Evolutionary conservation across 345 rosid species (phyloP).

Genomic region (Bruguiera parviflora): DNA sequence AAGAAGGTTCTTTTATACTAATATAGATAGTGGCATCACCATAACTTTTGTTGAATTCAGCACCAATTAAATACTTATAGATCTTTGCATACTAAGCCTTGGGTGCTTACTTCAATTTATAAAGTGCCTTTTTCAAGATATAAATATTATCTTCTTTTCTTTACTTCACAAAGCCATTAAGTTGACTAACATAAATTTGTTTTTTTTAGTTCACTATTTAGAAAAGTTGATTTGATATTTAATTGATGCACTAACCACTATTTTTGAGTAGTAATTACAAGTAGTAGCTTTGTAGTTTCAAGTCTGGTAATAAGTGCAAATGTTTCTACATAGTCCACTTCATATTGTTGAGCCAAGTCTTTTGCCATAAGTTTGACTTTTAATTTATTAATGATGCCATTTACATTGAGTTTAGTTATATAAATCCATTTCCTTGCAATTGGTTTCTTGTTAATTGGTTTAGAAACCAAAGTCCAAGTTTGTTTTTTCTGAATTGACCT

Average conservation of each 20-base stretch:
- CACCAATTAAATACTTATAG: fast-evolving
- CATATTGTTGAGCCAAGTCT: fast-evolving
- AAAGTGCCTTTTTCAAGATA: neutral
- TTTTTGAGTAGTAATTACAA: neutral
- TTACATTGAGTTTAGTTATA: neutral
- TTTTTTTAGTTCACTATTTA: neutral
- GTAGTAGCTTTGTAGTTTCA: neutral
- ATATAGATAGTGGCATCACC: neutral
- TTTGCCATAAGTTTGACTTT: neutral
- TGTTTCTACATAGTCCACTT: neutral
- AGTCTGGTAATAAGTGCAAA: neutral
- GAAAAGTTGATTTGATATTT: neutral
- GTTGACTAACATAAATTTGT: neutral
- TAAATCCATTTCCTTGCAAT: neutral
- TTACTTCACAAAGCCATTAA: neutral
- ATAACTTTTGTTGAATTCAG: neutral
- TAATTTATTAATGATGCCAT: neutral
- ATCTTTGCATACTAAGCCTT: neutral
- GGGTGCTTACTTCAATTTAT: neutral
- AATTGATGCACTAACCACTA: neutral
- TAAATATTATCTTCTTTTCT: neutral
- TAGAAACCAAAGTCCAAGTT: neutral
- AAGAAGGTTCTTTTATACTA: fast-evolving
- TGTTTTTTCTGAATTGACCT: neutral
- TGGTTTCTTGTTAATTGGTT: neutral